Evolutionary conservation across 768 basidiomycete genomes (phyloP), one percentile per base, ranked within the genome.

Genomic region (Lyophyllum semitale): DNA sequence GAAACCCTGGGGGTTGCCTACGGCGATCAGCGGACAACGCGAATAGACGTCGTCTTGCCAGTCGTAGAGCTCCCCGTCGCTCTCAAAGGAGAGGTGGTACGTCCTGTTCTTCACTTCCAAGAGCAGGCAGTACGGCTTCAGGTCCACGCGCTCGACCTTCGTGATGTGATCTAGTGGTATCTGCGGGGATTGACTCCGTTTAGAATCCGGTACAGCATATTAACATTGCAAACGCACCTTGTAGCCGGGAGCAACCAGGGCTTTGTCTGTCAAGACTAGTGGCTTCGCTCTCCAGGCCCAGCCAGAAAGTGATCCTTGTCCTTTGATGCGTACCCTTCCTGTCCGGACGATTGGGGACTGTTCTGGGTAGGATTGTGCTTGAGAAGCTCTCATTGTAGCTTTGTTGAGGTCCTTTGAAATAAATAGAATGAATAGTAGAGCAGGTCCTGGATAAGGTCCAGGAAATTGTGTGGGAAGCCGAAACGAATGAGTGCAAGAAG

Each of bases 21-120:
- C 68, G 27, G 65, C 67, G 4, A 76, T 73, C 11, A 71, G 64
- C 7, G 74, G 73, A 41, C 70, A 73, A 5, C 75, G 71, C 41
- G 67, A 66, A 58, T 77, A 77, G 26, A 78, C 71, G 55, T 77
- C 77, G 54, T 78, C 77, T 48, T 75, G 75, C 76, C 77, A 78
- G 57, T 76, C 75, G 57, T 78, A 77, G 9, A 78, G 67, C 53
- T 75, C 75, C 18, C 64, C 62, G 53, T 77, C 76, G 20, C 65
- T 69, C 32, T 71, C 63, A 45, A 77, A 76, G 0, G 75, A 70
- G 23, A 77, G 62, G 44, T 72, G 68, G 53, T 69, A 75, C 18
- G 63, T 61, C 51, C 65, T 68, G 22, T 66, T 62, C 58, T 67
- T 67, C 33, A 70, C 66, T 59, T 70, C 70, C 27, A 77, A 57